These are phyloP conservation scores for Xylariales sp. DNA, from an alignment of 2,329 filamentous ascomycete genomes.

Conservation along the genomic window DNA sequence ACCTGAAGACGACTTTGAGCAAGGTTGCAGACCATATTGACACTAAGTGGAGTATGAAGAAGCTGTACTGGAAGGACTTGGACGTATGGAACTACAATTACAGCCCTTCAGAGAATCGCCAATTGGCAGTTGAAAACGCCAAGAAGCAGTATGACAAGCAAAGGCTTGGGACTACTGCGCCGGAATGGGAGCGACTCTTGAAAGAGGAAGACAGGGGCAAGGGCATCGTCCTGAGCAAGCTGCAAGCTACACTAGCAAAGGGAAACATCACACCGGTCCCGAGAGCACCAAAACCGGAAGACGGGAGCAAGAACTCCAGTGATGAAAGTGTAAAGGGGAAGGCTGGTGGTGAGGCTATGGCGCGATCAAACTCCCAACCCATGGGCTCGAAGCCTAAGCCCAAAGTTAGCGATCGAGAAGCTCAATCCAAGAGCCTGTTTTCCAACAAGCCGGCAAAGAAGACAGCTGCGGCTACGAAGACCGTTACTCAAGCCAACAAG, in stretches of 20 bases:
- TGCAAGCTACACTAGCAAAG: conserved; percentile 55
- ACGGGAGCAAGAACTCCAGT: conserved; percentile 35
- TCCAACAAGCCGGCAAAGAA: conserved; percentile 34
- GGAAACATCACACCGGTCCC: conserved; percentile 41
- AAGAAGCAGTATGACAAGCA: conserved; percentile 56
- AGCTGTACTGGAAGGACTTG: conserved; percentile 57
- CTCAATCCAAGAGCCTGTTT: conserved; percentile 52
- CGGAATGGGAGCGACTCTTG: conserved; percentile 58
- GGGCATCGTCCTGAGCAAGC: conserved; percentile 56
- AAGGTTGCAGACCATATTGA: conserved; percentile 50
- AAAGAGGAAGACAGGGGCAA: conserved; percentile 53
- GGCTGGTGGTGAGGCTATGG: conserved; percentile 38
- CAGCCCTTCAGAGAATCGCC: conserved; percentile 45
- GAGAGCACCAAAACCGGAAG: conserved; percentile 38
- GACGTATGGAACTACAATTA: conserved; percentile 62
- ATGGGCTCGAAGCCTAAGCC: conserved; percentile 46
- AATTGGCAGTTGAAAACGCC: conserved; percentile 58
- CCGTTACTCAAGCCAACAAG: conserved; percentile 37
- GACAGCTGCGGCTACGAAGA: conserved; percentile 30
- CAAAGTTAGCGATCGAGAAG: conserved; percentile 48
- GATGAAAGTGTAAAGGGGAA: conserved; percentile 31
- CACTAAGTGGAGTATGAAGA: conserved; percentile 52
- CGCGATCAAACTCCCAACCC: conserved; percentile 48
- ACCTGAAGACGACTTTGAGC: conserved; percentile 48
- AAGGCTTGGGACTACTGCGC: conserved; percentile 50